phyloP scores from a whole-genome alignment of 495 filamentous ascomycete genomes.

The Entonaema liquescens region DNA sequence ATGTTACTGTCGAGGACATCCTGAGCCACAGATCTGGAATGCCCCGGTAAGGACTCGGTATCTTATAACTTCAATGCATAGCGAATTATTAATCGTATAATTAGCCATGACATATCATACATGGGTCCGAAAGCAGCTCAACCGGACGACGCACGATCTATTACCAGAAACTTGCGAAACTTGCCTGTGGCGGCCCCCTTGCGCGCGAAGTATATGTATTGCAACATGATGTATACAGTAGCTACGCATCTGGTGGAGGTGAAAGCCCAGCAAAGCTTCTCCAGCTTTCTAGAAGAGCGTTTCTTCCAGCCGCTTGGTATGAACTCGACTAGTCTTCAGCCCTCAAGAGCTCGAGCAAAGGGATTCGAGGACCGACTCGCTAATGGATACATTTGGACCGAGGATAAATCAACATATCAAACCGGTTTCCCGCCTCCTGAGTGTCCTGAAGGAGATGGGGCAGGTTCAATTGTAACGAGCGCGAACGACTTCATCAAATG shows the following conservation, averaged over 20 bases:
- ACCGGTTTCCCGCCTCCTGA: background rate
- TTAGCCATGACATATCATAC: slow-evolving; percentile 29
- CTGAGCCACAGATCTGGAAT: slow-evolving; percentile 58
- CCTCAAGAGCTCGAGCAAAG: slow-evolving; percentile 33
- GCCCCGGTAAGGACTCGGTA: slow-evolving; percentile 43
- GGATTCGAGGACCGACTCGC: slow-evolving; percentile 50
- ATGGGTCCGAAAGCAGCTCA: slow-evolving; percentile 24
- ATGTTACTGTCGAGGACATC: slow-evolving; percentile 59
- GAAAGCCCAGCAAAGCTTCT: slow-evolving; percentile 49
- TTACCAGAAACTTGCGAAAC: slow-evolving; percentile 55
- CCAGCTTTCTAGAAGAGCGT: slow-evolving; percentile 51
- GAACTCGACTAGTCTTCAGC: slow-evolving; percentile 55
- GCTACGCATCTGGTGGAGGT: slow-evolving; percentile 54
- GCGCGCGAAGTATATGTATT: slow-evolving; percentile 51
- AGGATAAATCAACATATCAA: slow-evolving; percentile 9
- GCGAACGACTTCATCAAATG: slow-evolving; percentile 63
- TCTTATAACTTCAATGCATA: background rate
- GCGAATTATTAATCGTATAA: background rate
- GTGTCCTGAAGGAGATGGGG: background rate
- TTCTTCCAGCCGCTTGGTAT: slow-evolving; percentile 60
- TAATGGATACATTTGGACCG: slow-evolving; percentile 39
- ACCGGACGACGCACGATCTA: slow-evolving; percentile 40
- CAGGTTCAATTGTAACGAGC: slow-evolving; percentile 29
- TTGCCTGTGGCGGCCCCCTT: slow-evolving; percentile 50
- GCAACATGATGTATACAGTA: slow-evolving; percentile 60